Conservation (phyloP, 2,329 filamentous ascomycete genomes). For the Coniella vitis region DNA sequence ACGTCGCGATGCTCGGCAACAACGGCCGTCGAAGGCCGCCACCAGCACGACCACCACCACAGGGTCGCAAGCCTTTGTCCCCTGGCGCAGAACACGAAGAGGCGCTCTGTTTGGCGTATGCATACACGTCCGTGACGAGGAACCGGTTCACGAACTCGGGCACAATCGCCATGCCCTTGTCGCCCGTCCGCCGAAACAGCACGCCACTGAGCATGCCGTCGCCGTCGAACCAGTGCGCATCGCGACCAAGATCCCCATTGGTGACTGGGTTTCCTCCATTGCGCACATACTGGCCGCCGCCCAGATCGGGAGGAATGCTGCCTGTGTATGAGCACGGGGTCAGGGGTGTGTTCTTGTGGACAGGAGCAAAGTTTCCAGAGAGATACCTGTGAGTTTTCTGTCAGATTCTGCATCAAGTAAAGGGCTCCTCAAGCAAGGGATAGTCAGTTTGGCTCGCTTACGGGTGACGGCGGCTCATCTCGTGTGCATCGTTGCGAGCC, state of each 20-base stretch:
- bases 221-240: constrained; percentile 69
- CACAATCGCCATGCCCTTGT: constrained; percentile 34
- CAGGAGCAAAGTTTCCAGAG: constrained; percentile 63
- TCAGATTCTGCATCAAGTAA: background rate
- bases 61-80: too few species aligned
- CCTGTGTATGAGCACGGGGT: constrained; percentile 53
- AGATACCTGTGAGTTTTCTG: constrained; percentile 43
- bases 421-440: background rate
- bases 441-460: background rate
- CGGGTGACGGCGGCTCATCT: constrained; percentile 1
- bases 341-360: constrained; percentile 46
- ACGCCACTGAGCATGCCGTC: constrained; percentile 70
- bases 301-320: constrained; percentile 55
- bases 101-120: constrained; percentile 42
- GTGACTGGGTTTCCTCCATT: constrained; percentile 64
- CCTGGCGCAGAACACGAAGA: too few species aligned
- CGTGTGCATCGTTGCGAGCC: background rate
- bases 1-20: constrained; percentile 59
- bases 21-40: constrained; percentile 46
- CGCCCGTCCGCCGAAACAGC: constrained; percentile 40
- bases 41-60: too few species aligned
- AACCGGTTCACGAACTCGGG: constrained; percentile 66
- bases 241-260: constrained; percentile 52
- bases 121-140: constrained; percentile 59
- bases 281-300: constrained; percentile 63